Percentiles rank a stretch among this genome's conserved stretches.
These are phyloP conservation scores for Exophiala sp. DNA, from an alignment of 2,329 filamentous ascomycete genomes.

Conservation along the genomic window DNA sequence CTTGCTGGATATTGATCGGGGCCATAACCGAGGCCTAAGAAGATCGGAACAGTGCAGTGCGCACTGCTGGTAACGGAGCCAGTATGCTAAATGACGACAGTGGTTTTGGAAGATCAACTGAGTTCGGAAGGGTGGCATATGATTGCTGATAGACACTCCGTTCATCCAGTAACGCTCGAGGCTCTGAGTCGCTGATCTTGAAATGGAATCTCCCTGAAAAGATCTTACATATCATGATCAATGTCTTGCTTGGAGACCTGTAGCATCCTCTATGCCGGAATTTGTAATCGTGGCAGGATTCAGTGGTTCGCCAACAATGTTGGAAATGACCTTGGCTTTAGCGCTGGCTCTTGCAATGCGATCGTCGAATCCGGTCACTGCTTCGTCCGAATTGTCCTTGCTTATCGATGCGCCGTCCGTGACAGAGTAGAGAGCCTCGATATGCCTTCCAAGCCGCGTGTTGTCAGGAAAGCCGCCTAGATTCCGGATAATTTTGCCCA, in stretches of 20 bases:
- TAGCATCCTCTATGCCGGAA: slow-evolving; percentile 30
- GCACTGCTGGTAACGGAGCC: no score
- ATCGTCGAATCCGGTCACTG: slow-evolving; percentile 88
- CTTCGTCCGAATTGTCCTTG: slow-evolving; percentile 80
- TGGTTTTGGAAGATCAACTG: no score
- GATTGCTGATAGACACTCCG: no score
- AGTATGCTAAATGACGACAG: no score
- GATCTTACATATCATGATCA: slow-evolving; percentile 42
- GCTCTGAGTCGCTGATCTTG: no score
- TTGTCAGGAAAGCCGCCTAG: slow-evolving; percentile 47
- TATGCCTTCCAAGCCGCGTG: slow-evolving; percentile 69
- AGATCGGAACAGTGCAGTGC: no score
- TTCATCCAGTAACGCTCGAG: no score
- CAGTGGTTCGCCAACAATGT: slow-evolving; percentile 55
- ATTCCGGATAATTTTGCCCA: slow-evolving; percentile 5
- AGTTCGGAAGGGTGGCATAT: no score
- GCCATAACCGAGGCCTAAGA: no score
- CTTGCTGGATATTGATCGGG: no score
- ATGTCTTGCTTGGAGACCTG: slow-evolving; percentile 37
- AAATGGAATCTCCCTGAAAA: no score
- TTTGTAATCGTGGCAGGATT: slow-evolving; percentile 21
- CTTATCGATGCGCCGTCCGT: slow-evolving; percentile 74
- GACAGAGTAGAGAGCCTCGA: slow-evolving; percentile 70
- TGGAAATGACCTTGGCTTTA: slow-evolving; percentile 81
- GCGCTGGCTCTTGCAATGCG: slow-evolving; percentile 76